Evolutionary conservation across 169 alveolate genomes (phyloP).

Genomic region (Neospora caninum): DNA sequence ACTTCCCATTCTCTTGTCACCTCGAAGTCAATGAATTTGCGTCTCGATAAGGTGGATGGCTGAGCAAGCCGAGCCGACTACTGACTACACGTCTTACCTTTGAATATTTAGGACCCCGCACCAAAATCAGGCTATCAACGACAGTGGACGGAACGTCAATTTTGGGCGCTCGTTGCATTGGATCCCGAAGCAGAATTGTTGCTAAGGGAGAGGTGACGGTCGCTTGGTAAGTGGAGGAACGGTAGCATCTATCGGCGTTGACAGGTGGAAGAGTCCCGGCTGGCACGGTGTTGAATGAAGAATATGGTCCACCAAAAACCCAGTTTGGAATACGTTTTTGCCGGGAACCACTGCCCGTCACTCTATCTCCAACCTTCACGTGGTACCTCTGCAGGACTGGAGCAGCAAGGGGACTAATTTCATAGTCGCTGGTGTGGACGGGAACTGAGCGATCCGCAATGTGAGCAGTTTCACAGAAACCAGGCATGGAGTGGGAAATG

Average conservation of each 20-base stretch:
- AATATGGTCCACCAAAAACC: not conserved
- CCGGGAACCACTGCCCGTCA: not conserved
- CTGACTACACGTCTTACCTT: not conserved
- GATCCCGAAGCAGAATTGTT: not conserved
- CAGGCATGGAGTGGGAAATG: too few species aligned
- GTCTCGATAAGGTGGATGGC: too few species aligned
- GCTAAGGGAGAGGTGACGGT: not conserved
- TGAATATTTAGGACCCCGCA: not conserved
- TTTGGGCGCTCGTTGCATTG: not conserved
- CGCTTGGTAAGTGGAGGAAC: not conserved
- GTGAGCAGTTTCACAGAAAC: too few species aligned
- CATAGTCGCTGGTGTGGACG: not conserved
- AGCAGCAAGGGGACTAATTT: not conserved
- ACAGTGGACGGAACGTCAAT: not conserved
- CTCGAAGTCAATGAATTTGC: too few species aligned
- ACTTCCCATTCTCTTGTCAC: too few species aligned
- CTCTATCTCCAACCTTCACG: not conserved
- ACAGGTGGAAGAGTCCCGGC: not conserved
- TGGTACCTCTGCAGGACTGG: not conserved
- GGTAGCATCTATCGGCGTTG: constrained; percentile 5
- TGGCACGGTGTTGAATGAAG: not conserved
- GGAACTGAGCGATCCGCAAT: not conserved
- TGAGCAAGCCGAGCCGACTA: too few species aligned
- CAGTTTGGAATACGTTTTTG: not conserved
- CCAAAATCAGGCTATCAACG: not conserved